These are phyloP conservation scores for Monotropa hypopitys DNA, from an alignment of 179 eudicot genomes.

Conservation along the genomic window DNA sequence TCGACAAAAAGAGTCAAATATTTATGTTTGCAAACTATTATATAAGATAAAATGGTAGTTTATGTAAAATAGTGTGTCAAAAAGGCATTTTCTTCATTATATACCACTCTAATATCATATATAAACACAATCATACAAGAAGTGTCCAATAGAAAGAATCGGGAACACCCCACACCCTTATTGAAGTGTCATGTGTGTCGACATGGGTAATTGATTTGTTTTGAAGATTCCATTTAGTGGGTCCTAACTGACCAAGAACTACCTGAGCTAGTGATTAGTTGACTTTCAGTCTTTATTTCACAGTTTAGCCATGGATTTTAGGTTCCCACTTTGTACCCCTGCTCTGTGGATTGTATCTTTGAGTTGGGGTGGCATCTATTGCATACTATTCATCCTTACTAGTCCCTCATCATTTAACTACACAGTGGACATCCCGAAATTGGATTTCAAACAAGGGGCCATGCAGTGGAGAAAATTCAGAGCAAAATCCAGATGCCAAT, in stretches of 20 bases:
- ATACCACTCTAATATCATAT: neutral
- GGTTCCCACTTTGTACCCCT: neutral
- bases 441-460: slow-evolving; percentile 31
- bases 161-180: neutral
- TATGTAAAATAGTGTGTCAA: no score
- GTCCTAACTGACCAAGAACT: neutral
- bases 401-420: neutral
- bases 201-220: no score
- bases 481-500: slow-evolving; percentile 34
- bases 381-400: neutral
- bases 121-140: neutral
- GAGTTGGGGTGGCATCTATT: neutral
- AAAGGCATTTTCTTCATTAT: neutral
- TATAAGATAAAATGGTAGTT: neutral
- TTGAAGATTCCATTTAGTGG: no score
- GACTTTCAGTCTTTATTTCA: neutral
- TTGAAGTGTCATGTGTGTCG: no score
- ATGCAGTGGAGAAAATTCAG: slow-evolving; percentile 35
- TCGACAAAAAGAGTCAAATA: neutral
- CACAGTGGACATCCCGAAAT: slow-evolving; percentile 38
- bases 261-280: neutral
- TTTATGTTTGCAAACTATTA: neutral
- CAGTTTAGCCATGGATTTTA: neutral
- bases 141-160: neutral
- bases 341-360: neutral